Evolutionary conservation across 179 eudicot species (phyloP).

Genomic region (Spergularia azorica): DNA sequence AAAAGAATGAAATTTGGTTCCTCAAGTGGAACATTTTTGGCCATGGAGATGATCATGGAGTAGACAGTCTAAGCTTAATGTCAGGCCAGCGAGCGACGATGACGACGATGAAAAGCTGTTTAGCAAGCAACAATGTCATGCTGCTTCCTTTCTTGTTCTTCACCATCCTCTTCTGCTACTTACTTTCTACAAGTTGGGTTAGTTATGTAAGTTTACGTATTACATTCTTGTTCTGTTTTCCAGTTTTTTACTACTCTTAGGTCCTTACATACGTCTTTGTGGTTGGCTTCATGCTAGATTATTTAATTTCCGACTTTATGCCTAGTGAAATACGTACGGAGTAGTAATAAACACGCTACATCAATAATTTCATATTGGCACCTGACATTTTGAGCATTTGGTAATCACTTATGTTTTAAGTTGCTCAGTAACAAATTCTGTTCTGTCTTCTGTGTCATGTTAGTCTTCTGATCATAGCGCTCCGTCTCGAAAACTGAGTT

Average conservation of each 20-base stretch:
- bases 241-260: neutral
- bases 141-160: constrained; percentile 27
- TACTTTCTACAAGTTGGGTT: constrained; percentile 30
- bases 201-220: constrained; percentile 31
- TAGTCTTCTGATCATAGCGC: constrained; percentile 7
- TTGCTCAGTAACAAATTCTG: neutral
- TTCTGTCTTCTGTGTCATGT: neutral
- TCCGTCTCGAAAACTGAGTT: neutral
- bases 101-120: constrained; percentile 18
- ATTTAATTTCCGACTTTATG: no score
- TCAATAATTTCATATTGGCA: no score
- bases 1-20: neutral
- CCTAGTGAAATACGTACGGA: no score
- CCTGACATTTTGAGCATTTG: no score
- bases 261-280: neutral
- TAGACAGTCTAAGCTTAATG: neutral
- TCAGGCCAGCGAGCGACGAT: neutral
- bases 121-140: neutral
- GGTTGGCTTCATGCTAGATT: no score
- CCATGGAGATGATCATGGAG: constrained; percentile 15
- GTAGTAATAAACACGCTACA: no score
- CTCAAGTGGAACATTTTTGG: neutral
- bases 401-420: no score
- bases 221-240: neutral
- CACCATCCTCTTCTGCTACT: constrained; percentile 25